Percentiles rank a stretch among this genome's conserved stretches.
Conservation (phyloP, 73 alveolate genomes). For the Paramecium bursaria region DNA sequence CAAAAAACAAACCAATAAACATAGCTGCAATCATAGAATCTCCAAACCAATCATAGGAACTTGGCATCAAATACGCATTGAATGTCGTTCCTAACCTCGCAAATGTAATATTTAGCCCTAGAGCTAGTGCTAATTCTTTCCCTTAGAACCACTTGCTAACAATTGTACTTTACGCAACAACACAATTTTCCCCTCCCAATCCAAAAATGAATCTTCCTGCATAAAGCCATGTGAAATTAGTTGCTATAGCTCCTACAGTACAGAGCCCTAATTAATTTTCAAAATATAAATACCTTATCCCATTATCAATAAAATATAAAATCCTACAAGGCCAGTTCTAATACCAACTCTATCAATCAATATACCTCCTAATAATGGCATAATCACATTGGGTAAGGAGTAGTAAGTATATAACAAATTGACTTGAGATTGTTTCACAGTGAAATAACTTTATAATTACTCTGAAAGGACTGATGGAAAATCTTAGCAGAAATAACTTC, state of each 20-base stretch:
- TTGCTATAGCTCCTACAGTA: neutral
- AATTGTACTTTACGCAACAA: constrained; percentile 86
- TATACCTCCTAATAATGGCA: constrained; percentile 90
- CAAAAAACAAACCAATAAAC: constrained; percentile 73
- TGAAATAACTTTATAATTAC: constrained; percentile 1
- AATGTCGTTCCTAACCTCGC: constrained; percentile 86
- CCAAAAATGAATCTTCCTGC: constrained; percentile 96
- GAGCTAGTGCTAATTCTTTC: constrained; percentile 94
- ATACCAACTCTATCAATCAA: constrained; percentile 77
- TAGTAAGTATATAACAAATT: constrained; percentile 83
- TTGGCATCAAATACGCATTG: constrained; percentile 38
- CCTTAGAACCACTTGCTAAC: constrained; percentile 96
- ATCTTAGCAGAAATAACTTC: constrained; percentile 65
- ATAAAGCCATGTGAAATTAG: neutral
- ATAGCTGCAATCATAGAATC: constrained; percentile 74
- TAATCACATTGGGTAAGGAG: constrained; percentile 85
- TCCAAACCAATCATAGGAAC: constrained; percentile 19
- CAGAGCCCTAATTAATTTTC: constrained; percentile 3
- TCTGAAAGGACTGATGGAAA: constrained; percentile 68
- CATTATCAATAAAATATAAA: neutral
- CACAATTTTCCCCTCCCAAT: constrained; percentile 86
- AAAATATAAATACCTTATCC: constrained; percentile 47
- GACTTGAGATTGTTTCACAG: constrained; percentile 39
- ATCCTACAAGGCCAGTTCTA: constrained; percentile 3
- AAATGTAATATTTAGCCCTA: constrained; percentile 87